Evolutionary conservation across 2,329 filamentous ascomycete species (phyloP), one percentile per base, ranked within the genome.

Genomic region (Cucurbitaria berberidis): DNA sequence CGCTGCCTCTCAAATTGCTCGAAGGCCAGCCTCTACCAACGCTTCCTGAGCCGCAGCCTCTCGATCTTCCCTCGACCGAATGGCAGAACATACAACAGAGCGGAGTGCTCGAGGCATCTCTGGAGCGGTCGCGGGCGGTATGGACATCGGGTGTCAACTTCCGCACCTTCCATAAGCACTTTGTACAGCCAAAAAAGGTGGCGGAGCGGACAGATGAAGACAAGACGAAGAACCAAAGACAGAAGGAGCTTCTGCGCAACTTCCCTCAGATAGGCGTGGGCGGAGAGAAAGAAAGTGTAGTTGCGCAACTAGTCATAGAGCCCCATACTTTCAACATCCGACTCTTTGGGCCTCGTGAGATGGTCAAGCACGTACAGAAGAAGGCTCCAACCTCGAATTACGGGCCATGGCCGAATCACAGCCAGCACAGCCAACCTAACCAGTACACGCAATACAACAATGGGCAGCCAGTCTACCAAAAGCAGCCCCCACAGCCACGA

Each of bases 11-110:
- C 57, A 85, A 84, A 40, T 76, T 92, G 30, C 78, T 82, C 62
- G 76, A 87, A 2, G 86, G 86, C 43, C 85, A 88, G 66, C 86
- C 89, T 15, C 77, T 93, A 27, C 90, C 90, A 2, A 90, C 87
- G 0, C 82, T 92, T 13, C 82, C 87, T 61, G 81, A 84, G 43
- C 80, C 86, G 15, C 90, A 95, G 70, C 76, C 86, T 0, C 81
- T 84, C 7, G 81, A 87, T 56, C 78, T 93, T 6, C 77, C 87
- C 0, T 68, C 76, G 4, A 83, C 82, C 59, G 88, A 91, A 13
- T 93, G 87, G 67, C 90, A 93, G 75, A 85, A 85, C 21, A 81
- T 93, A 35, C 83, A 86, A 51, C 88, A 91, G 70, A 91, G 90
- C 74, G 89, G 88, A 61, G 89, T 93, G 18, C 79, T 93, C 52